A percentile compares a stretch with the other conserved stretches of the same genome.
These are phyloP conservation scores for Zancudomyces culisetae DNA, from an alignment of 371 early-diverging fungal genomes.

Conservation along the genomic window DNA sequence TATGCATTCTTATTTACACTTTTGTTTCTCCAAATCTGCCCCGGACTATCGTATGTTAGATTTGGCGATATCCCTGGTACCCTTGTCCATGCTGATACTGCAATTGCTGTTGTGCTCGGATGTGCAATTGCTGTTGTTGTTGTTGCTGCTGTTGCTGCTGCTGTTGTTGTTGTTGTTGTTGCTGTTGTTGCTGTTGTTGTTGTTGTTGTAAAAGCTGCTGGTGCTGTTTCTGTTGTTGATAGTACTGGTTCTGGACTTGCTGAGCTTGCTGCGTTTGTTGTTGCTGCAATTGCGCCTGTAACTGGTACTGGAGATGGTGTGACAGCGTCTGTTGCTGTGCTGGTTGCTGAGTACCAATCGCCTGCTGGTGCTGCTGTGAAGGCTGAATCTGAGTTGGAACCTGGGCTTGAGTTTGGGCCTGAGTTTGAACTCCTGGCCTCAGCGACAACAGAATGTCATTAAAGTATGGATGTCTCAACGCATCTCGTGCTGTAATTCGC, in stretches of 20 bases:
- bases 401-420: conserved; percentile 7
- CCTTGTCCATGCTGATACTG: too few species aligned
- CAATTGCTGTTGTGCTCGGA: too few species aligned
- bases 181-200: neutral
- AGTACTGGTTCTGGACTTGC: conserved; percentile 7
- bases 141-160: neutral
- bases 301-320: conserved; percentile 8
- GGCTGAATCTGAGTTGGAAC: conserved; percentile 19
- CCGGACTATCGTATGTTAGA: too few species aligned
- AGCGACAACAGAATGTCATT: conserved; percentile 28
- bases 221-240: neutral
- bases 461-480: conserved; percentile 65
- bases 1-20: too few species aligned
- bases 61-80: too few species aligned
- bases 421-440: conserved; percentile 12
- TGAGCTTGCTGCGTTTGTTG: conserved; percentile 12
- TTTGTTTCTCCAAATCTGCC: too few species aligned
- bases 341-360: conserved; percentile 6
- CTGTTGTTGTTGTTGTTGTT: neutral
- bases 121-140: too few species aligned
- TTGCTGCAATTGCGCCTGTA: conserved; percentile 6
- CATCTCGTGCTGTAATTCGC: conserved; percentile 71
- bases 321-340: conserved; percentile 6
- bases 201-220: neutral
- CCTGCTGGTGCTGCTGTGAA: conserved; percentile 18